phyloP scores from a whole-genome alignment of 2,329 filamentous ascomycete species.

The Aspergillus novoparasiticus region DNA sequence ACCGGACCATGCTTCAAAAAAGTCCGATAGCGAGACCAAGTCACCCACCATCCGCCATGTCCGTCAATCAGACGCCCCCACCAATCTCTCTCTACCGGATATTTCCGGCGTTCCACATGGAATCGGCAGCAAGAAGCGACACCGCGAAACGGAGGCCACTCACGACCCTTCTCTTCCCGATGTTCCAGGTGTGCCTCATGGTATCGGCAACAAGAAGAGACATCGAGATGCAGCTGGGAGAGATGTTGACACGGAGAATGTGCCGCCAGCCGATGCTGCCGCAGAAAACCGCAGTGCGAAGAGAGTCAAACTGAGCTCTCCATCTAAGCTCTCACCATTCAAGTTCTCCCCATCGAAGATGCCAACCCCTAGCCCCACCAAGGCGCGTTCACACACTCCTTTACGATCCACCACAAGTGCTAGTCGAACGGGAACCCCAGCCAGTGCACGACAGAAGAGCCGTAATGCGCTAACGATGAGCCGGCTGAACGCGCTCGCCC shows the following conservation, averaged over 20 bases:
- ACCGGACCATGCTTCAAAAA: slow-evolving; percentile 32
- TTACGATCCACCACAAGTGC: slow-evolving; percentile 24
- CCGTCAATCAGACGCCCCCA: slow-evolving; percentile 33
- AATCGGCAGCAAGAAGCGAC: slow-evolving; percentile 40
- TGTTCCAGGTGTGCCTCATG: slow-evolving; percentile 36
- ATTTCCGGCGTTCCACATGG: slow-evolving; percentile 42
- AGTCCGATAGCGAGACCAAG: slow-evolving; percentile 13
- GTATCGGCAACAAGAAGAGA: slow-evolving; percentile 45
- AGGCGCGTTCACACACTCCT: slow-evolving; percentile 37
- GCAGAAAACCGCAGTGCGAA: slow-evolving; percentile 37
- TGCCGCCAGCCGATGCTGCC: slow-evolving; percentile 29
- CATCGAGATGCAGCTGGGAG: slow-evolving; percentile 37
- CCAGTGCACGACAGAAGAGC: slow-evolving; percentile 32
- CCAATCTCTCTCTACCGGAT: slow-evolving; percentile 28
- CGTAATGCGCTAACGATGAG: slow-evolving; percentile 45
- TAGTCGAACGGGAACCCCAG: slow-evolving; percentile 29
- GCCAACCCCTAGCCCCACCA: slow-evolving; percentile 35
- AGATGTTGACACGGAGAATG: slow-evolving; percentile 34
- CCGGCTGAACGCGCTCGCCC: slow-evolving; percentile 51
- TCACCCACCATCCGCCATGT: slow-evolving; percentile 46
- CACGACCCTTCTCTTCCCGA: slow-evolving; percentile 18
- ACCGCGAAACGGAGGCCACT: slow-evolving; percentile 29
- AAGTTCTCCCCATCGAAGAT: slow-evolving; percentile 13
- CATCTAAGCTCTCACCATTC: slow-evolving; percentile 11
- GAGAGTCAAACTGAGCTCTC: slow-evolving; percentile 37